A percentile compares a stretch with the other conserved stretches of the same genome.
Conservation (phyloP, 148 eudicot genomes). For the Hydrangea macrophylla region DNA sequence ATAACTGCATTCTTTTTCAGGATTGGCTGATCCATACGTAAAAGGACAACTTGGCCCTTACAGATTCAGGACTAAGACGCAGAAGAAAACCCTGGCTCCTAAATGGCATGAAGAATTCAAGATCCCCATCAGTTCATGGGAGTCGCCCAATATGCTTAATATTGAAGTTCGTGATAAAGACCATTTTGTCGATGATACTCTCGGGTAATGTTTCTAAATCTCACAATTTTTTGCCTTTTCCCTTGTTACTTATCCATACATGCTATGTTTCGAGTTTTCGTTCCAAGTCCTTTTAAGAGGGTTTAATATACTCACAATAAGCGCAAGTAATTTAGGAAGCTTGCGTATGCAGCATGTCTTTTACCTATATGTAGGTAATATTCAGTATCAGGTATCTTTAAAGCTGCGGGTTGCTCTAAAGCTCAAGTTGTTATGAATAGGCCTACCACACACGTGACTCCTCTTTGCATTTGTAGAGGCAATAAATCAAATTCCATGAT, state of each 20-base stretch:
- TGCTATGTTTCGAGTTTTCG: background rate
- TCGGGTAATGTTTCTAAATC: slow-evolving; percentile 55
- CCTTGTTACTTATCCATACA: background rate
- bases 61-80: slow-evolving; percentile 71
- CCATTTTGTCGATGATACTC: slow-evolving; percentile 63
- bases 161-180: slow-evolving; percentile 92
- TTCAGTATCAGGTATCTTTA: too few relatives aligned
- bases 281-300: background rate
- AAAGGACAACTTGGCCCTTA: slow-evolving; percentile 78
- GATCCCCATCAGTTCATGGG: slow-evolving; percentile 81
- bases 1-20: slow-evolving; percentile 42
- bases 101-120: slow-evolving; percentile 93
- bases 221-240: background rate
- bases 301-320: background rate
- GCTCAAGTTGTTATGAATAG: too few relatives aligned
- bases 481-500: too few relatives aligned
- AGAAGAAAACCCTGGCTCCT: slow-evolving; percentile 73
- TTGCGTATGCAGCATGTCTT: background rate
- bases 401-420: too few relatives aligned
- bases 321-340: background rate
- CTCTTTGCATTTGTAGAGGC: too few relatives aligned
- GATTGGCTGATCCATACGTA: slow-evolving; percentile 92
- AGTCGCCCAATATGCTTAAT: slow-evolving; percentile 49
- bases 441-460: too few relatives aligned
- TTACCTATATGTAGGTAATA: too few relatives aligned